Conservation (phyloP, 140 eudicot species). For the Eryngium alpinum region DNA sequence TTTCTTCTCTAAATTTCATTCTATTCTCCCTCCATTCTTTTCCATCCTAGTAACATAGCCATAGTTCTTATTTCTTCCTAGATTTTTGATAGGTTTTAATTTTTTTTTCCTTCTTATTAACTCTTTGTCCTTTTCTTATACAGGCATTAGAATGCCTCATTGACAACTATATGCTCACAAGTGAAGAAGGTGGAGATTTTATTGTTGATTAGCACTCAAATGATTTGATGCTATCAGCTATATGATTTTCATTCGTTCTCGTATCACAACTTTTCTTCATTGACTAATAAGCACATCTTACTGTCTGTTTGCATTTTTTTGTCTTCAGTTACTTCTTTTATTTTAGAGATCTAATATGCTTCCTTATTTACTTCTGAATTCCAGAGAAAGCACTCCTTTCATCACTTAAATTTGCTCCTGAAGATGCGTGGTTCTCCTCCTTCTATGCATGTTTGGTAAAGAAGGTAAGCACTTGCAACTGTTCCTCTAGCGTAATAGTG, state of each 20-base stretch:
- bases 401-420: constrained; percentile 75
- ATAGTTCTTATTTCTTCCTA: background rate
- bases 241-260: background rate
- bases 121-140: constrained; percentile 14
- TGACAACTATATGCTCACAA: constrained; percentile 92
- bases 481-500: background rate
- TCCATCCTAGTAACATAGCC: no score
- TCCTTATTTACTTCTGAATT: background rate
- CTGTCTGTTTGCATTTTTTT: background rate
- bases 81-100: background rate
- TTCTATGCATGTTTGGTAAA: constrained; percentile 83
- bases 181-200: constrained; percentile 71
- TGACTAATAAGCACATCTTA: background rate
- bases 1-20: no score
- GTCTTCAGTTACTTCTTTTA: background rate
- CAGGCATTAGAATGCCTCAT: constrained; percentile 93
- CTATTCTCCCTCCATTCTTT: no score
- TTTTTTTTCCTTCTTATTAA: background rate
- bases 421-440: constrained; percentile 88
- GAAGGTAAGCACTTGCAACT: constrained; percentile 44
- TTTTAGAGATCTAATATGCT: background rate
- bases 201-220: background rate
- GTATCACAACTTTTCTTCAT: background rate
- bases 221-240: background rate
- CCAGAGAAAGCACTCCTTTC: constrained; percentile 76